Evolutionary conservation across 345 rosid genomes (phyloP).

Genomic region (Angophora floribunda): DNA sequence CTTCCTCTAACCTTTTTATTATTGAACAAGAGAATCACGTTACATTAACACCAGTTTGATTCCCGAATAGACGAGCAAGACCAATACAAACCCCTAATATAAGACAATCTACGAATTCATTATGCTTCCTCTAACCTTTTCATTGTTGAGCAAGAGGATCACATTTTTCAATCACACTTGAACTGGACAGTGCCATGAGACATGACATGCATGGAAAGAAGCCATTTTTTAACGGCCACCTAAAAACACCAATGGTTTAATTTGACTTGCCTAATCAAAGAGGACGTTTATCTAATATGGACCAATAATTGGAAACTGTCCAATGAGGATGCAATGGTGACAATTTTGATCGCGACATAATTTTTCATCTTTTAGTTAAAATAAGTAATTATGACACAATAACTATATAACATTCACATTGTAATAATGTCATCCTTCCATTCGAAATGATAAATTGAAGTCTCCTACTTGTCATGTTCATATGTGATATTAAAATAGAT

Average conservation of each 20-base stretch:
- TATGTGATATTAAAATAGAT: neutral
- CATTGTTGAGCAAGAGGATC: neutral
- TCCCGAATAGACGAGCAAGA: neutral
- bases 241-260: neutral
- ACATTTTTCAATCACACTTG: neutral
- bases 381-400: neutral
- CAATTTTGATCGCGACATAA: neutral
- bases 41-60: too few relatives aligned
- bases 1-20: too few relatives aligned
- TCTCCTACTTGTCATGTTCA: neutral
- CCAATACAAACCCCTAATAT: neutral
- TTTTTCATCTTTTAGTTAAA: neutral
- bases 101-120: neutral
- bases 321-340: neutral
- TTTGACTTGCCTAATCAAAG: neutral
- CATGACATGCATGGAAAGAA: neutral
- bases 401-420: neutral
- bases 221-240: neutral
- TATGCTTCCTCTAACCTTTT: neutral
- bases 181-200: neutral
- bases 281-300: neutral
- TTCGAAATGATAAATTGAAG: neutral
- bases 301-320: neutral
- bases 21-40: too few relatives aligned
- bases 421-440: neutral